Percentiles rank a stretch among this genome's conserved stretches.
Conservation (phyloP, 116 monocot genomes). For the Papilionanthe hybrid region DNA sequence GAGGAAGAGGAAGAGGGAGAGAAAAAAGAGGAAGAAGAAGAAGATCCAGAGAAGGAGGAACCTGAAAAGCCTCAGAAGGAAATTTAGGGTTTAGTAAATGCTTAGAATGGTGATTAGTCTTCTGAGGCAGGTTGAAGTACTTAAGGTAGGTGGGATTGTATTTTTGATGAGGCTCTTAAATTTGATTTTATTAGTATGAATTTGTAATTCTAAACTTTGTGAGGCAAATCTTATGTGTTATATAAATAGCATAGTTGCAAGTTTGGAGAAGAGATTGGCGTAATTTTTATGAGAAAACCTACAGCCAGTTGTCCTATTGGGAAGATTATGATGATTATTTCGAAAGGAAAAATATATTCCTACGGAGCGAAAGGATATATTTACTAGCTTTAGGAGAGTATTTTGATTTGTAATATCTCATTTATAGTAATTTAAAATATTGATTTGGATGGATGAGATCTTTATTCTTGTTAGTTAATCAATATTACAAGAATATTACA, state of each 20-base stretch:
- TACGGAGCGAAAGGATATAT: too few species aligned
- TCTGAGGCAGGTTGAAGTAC: background rate
- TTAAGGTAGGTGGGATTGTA: background rate
- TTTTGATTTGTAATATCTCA: too few species aligned
- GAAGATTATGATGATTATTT: too few species aligned
- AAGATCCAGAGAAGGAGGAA: constrained; percentile 31
- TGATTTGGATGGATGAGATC: too few species aligned
- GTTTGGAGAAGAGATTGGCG: background rate
- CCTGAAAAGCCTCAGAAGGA: constrained; percentile 19
- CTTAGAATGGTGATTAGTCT: background rate
- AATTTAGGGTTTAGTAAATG: background rate
- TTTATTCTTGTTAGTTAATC: too few species aligned
- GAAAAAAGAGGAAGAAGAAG: constrained; percentile 30
- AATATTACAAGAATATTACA: too few species aligned
- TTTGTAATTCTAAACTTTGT: background rate
- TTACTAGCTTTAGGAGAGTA: too few species aligned
- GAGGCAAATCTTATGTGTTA: background rate
- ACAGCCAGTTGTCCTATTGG: too few species aligned
- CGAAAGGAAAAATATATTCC: too few species aligned
- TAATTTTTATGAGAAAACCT: background rate
- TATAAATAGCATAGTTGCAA: background rate
- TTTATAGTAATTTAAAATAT: too few species aligned
- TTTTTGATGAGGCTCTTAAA: background rate
- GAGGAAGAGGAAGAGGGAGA: constrained; percentile 38
- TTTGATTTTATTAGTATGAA: background rate